Evolutionary conservation across 495 filamentous ascomycete genomes (phyloP).

Genomic region (Bombardia bombarda): DNA sequence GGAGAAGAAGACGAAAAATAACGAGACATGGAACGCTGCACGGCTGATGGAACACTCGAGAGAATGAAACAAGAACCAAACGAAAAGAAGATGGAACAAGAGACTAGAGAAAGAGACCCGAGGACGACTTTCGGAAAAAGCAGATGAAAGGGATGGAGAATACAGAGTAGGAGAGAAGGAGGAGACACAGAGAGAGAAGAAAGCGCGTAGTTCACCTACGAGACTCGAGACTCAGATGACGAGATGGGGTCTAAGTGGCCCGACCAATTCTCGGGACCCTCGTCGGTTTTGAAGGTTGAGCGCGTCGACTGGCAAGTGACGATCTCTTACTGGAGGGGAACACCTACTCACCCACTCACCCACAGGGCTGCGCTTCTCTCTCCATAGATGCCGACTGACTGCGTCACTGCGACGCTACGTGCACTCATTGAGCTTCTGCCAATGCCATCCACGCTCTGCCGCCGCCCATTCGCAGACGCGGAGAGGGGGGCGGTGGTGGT

Average conservation of each 20-base stretch:
- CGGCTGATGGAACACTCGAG: slow-evolving; percentile 1
- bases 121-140: slow-evolving; percentile 12
- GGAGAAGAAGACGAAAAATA: slow-evolving; percentile 5
- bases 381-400: no score
- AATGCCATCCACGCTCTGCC: background rate
- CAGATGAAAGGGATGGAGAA: slow-evolving; percentile 6
- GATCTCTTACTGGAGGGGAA: no score
- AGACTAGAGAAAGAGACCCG: slow-evolving; percentile 17
- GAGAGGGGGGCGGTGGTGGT: background rate
- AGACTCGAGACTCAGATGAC: no score
- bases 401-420: no score
- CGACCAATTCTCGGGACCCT: no score
- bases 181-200: slow-evolving; percentile 6
- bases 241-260: no score
- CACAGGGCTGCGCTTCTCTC: no score
- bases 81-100: slow-evolving; percentile 5
- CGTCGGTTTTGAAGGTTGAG: no score
- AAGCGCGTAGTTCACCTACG: background rate
- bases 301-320: no score
- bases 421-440: no score
- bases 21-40: slow-evolving; percentile 2
- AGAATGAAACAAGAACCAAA: background rate
- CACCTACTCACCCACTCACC: no score
- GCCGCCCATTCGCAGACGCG: background rate
- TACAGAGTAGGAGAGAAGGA: background rate